Conservation (phyloP, 2,329 filamentous ascomycete genomes). For the Xylaria sp. region DNA sequence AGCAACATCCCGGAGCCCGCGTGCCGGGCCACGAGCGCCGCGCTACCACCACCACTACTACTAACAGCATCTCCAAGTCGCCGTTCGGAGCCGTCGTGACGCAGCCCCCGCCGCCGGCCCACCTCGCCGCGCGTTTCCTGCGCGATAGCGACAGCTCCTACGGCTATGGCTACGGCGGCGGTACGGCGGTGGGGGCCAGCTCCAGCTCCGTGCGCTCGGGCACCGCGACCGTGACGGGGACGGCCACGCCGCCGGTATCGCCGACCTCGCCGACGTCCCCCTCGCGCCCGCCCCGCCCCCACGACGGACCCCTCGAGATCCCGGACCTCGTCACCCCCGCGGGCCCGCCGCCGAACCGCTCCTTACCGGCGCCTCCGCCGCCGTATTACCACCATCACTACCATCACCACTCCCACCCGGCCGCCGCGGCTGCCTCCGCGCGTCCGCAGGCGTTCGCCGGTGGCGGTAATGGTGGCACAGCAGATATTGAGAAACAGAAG, state of each 20-base stretch:
- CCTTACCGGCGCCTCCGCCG: constrained; percentile 41
- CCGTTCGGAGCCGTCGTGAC: constrained; percentile 8
- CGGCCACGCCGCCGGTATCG: constrained; percentile 24
- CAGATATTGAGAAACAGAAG: too few relatives aligned
- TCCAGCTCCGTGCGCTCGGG: constrained; percentile 28
- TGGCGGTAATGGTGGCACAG: too few relatives aligned
- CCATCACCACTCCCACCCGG: constrained; percentile 26
- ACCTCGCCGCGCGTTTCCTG: constrained; percentile 13
- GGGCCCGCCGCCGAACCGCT: constrained; percentile 50
- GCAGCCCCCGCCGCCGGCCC: constrained; percentile 11
- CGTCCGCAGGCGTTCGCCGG: constrained; percentile 5
- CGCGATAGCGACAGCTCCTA: constrained; percentile 22
- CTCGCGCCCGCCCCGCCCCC: constrained; percentile 40
- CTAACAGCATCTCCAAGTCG: constrained; percentile 10
- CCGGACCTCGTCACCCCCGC: constrained; percentile 39
- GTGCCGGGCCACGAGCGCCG: constrained; percentile 39
- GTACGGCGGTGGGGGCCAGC: constrained; percentile 17
- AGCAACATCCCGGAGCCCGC: too few relatives aligned
- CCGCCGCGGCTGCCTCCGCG: constrained; percentile 7
- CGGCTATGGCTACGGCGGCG: constrained; percentile 12
- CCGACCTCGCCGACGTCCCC: constrained; percentile 38
- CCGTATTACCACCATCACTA: constrained; percentile 27
- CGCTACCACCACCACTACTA: constrained; percentile 4
- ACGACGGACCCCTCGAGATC: constrained; percentile 42
- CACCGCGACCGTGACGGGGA: constrained; percentile 16